phyloP scores from a whole-genome alignment of 176 grass and related monocot species.

The Panicum miliaceum region DNA sequence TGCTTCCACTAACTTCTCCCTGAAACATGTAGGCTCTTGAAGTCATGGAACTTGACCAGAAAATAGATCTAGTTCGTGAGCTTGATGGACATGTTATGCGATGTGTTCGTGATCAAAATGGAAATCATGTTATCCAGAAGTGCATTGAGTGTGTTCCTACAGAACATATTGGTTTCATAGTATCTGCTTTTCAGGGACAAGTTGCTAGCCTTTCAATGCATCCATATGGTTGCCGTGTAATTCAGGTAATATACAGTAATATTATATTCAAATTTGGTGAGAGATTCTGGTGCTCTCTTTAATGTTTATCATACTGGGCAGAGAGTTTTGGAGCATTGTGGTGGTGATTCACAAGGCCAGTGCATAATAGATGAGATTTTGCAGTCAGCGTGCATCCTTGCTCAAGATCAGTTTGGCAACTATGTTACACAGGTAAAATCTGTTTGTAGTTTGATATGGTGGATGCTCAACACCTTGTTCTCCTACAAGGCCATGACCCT shows the following conservation, averaged over 20 bases:
- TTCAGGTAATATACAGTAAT: constrained; percentile 71
- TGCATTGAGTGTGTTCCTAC: constrained; percentile 95
- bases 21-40: constrained; percentile 75
- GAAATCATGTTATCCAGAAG: constrained; percentile 99
- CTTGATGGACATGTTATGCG: constrained; percentile 92
- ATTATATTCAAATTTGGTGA: not conserved
- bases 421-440: constrained; percentile 91
- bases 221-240: constrained; percentile 97
- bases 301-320: constrained; percentile 40
- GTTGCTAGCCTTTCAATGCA: constrained; percentile 89
- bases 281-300: constrained; percentile 9
- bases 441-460: constrained; percentile 13
- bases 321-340: constrained; percentile 96
- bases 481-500: not conserved
- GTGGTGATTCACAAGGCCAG: constrained; percentile 75
- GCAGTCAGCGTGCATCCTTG: constrained; percentile 81
- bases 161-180: constrained; percentile 81
- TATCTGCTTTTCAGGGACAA: constrained; percentile 88
- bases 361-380: constrained; percentile 98
- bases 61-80: constrained; percentile 78
- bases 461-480: not conserved
- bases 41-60: constrained; percentile 93
- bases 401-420: constrained; percentile 99
- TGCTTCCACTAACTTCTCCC: constrained; percentile 44
- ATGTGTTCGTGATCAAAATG: constrained; percentile 97